Percentiles rank a stretch among this genome's conserved stretches.
Conservation (phyloP, 441 rosid species). For the Populus hybrid region DNA sequence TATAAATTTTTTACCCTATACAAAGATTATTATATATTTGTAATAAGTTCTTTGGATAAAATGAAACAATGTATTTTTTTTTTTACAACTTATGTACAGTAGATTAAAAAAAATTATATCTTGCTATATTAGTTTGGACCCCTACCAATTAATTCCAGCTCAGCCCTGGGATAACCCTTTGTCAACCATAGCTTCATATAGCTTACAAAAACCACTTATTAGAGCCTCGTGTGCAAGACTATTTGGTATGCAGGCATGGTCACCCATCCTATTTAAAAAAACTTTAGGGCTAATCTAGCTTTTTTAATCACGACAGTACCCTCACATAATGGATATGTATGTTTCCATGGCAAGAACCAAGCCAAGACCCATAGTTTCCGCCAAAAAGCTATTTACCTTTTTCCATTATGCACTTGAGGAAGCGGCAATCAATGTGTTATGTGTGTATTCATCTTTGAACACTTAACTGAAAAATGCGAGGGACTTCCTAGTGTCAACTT, state of each 20-base stretch:
- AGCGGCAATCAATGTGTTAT: constrained; percentile 60
- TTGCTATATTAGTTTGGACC: too few relatives aligned
- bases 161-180: constrained; percentile 35
- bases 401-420: constrained; percentile 60
- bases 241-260: constrained; percentile 58
- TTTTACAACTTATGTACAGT: too few relatives aligned
- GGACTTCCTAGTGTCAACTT: constrained; percentile 41
- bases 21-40: too few relatives aligned
- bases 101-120: too few relatives aligned
- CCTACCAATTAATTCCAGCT: too few relatives aligned
- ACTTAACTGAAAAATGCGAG: constrained; percentile 57
- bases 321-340: constrained; percentile 75
- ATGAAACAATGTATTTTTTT: too few relatives aligned
- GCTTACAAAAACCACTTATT: constrained; percentile 74
- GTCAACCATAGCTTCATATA: constrained; percentile 73
- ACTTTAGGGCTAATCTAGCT: constrained; percentile 37
- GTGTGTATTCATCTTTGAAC: constrained; percentile 37
- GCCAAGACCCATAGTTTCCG: constrained; percentile 41
- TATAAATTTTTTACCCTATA: too few relatives aligned
- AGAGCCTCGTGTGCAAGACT: constrained; percentile 70
- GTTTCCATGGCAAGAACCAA: constrained; percentile 80
- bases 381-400: constrained; percentile 59
- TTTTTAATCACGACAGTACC: constrained; percentile 56
- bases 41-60: too few relatives aligned
- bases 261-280: constrained; percentile 54